These are phyloP conservation scores for Quercus aquifolioides DNA, from an alignment of 306 rosid genomes.

Conservation along the genomic window DNA sequence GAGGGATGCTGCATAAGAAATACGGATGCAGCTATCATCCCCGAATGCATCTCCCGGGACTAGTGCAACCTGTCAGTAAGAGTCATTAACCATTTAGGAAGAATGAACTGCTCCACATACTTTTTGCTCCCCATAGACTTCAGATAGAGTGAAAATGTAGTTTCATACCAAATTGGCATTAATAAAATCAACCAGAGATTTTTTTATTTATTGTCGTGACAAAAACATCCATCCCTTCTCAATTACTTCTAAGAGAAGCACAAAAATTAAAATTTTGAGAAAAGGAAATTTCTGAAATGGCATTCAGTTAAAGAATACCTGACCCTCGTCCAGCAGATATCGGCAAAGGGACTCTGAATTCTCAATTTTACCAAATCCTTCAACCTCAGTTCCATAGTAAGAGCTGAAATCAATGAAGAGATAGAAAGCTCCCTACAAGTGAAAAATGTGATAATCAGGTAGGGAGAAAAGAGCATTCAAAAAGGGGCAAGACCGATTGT, in stretches of 20 bases:
- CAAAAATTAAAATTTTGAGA: not conserved
- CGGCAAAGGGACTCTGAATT: conserved; percentile 83
- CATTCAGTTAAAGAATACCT: conserved; percentile 49
- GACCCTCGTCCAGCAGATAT: conserved; percentile 75
- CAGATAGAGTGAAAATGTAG: not conserved
- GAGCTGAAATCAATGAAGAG: conserved; percentile 82
- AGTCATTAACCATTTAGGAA: conserved; percentile 3
- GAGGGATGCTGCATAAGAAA: conserved; percentile 89
- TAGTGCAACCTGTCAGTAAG: conserved; percentile 70
- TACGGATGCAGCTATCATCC: conserved; percentile 79
- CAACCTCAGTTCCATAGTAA: conserved; percentile 75
- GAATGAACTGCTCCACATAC: not conserved
- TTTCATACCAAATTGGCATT: not conserved
- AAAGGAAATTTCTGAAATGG: not conserved
- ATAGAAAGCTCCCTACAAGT: conserved; percentile 92
- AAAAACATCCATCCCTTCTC: not conserved
- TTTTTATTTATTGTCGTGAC: not conserved
- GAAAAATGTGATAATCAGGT: not conserved
- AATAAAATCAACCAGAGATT: not conserved
- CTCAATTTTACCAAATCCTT: conserved; percentile 81
- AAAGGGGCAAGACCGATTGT: not conserved
- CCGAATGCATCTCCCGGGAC: conserved; percentile 97
- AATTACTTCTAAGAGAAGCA: not conserved
- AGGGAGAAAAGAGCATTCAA: not conserved
- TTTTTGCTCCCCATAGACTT: not conserved